Conservation (phyloP, 2,329 filamentous ascomycete species). For the Huntiella savannae region DNA sequence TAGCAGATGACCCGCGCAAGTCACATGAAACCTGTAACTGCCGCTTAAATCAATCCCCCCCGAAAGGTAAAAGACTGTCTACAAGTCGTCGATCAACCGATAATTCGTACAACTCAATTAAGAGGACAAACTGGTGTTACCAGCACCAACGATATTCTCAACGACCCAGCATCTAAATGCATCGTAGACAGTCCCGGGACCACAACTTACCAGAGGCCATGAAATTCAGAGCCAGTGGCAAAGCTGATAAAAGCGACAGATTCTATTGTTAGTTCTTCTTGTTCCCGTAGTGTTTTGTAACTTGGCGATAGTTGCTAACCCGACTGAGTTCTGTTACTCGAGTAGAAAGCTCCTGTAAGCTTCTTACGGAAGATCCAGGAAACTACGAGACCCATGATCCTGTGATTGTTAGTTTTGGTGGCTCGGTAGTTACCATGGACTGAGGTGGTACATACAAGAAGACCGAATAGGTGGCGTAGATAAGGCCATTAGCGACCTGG, state of each 20-base stretch:
- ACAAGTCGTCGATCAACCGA: too few species aligned
- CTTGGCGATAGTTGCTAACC: constrained; percentile 33
- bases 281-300: too few species aligned
- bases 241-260: constrained; percentile 31
- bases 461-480: constrained; percentile 59
- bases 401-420: constrained; percentile 17
- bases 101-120: constrained; percentile 1
- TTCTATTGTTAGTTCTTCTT: constrained; percentile 1
- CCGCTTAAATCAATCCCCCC: constrained; percentile 41
- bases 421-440: neutral
- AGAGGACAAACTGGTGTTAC: constrained; percentile 3
- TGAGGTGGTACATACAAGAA: constrained; percentile 42
- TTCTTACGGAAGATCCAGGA: constrained; percentile 42
- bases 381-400: constrained; percentile 41
- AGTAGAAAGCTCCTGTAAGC: constrained; percentile 51
- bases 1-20: neutral
- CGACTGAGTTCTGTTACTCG: constrained; percentile 65
- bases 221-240: constrained; percentile 73
- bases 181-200: constrained; percentile 7
- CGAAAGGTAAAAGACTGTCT: constrained; percentile 12
- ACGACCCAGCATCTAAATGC: too few species aligned
- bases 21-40: constrained; percentile 26
- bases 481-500: constrained; percentile 62
- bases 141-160: too few species aligned
- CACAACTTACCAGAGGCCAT: constrained; percentile 75